Evolutionary conservation across 73 alveolate genomes (phyloP).

Genomic region (Paramecium pentaurelia): DNA sequence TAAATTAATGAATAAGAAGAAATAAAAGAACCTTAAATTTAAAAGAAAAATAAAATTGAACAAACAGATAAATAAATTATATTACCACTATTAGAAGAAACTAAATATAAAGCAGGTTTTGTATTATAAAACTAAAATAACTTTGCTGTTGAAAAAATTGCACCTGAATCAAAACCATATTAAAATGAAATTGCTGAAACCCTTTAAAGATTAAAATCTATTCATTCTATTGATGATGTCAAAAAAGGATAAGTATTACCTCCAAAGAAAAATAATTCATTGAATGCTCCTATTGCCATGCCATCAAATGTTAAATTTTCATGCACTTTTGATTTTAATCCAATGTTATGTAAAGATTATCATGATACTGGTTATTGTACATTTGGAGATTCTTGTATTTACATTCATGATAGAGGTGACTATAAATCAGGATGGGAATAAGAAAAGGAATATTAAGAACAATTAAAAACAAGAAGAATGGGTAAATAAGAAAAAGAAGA

Average conservation of each 20-base stretch:
- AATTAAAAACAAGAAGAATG: constrained; percentile 66
- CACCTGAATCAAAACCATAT: not conserved
- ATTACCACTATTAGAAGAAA: not conserved
- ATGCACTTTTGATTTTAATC: constrained; percentile 87
- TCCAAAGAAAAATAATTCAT: constrained; percentile 46
- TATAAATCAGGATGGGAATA: constrained; percentile 91
- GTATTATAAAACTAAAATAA: not conserved
- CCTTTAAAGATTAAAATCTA: not conserved
- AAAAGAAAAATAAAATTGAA: not conserved
- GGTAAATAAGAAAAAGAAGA: constrained; percentile 65
- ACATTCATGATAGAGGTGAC: constrained; percentile 96
- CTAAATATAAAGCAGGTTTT: not conserved
- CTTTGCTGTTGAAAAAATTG: not conserved
- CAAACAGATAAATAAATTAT: not conserved
- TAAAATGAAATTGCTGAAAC: not conserved
- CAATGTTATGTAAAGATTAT: constrained; percentile 93
- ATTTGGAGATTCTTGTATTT: constrained; percentile 93
- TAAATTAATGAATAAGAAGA: not conserved
- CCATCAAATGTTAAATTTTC: constrained; percentile 81
- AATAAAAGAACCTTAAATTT: not conserved
- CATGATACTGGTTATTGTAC: constrained; percentile 94
- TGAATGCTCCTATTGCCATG: constrained; percentile 74
- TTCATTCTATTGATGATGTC: not conserved
- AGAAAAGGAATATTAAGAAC: constrained; percentile 82
- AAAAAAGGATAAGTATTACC: not conserved